These are phyloP conservation scores for Bremia lactucae DNA, from an alignment of 352 stramenopile genomes.

Conservation along the genomic window DNA sequence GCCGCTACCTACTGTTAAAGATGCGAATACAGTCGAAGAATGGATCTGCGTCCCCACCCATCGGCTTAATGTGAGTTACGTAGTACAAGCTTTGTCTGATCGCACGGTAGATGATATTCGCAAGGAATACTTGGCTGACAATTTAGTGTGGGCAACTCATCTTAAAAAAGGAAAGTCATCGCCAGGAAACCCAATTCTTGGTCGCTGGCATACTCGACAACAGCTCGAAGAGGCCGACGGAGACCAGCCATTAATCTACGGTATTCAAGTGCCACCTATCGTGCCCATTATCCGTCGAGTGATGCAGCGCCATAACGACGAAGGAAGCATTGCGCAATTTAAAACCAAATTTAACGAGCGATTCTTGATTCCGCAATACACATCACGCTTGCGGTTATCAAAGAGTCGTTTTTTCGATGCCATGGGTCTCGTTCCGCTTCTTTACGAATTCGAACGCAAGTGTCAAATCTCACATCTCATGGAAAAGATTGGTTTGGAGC, in stretches of 20 bases:
- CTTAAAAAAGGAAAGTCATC: conserved; percentile 58
- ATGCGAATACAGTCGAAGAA: conserved; percentile 20
- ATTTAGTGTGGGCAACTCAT: conserved; percentile 37
- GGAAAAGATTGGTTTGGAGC: conserved; percentile 54
- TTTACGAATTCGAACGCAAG: conserved; percentile 85
- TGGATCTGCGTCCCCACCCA: conserved; percentile 68
- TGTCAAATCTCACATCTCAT: conserved; percentile 85
- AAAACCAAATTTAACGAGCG: conserved; percentile 75
- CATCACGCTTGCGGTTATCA: conserved; percentile 42
- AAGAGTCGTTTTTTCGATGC: conserved; percentile 72
- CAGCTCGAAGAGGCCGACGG: conserved; percentile 46
- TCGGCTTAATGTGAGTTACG: conserved; percentile 64
- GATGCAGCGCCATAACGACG: conserved; percentile 66
- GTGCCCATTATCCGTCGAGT: conserved; percentile 75
- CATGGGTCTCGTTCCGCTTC: conserved; percentile 69
- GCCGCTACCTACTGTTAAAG: conserved; percentile 32
- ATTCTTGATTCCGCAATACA: conserved; percentile 59
- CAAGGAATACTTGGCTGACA: conserved; percentile 33
- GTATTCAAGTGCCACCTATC: conserved; percentile 60
- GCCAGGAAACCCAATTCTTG: conserved; percentile 61
- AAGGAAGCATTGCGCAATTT: conserved; percentile 39
- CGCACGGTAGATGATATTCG: conserved; percentile 37
- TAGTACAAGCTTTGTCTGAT: conserved; percentile 32
- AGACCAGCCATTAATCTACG: conserved; percentile 53
- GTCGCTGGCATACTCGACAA: conserved; percentile 60